A percentile compares a stretch with the other conserved stretches of the same genome.
Conservation (phyloP, 225 moss, liverwort and hornwort species). For the Ulota crispa region DNA sequence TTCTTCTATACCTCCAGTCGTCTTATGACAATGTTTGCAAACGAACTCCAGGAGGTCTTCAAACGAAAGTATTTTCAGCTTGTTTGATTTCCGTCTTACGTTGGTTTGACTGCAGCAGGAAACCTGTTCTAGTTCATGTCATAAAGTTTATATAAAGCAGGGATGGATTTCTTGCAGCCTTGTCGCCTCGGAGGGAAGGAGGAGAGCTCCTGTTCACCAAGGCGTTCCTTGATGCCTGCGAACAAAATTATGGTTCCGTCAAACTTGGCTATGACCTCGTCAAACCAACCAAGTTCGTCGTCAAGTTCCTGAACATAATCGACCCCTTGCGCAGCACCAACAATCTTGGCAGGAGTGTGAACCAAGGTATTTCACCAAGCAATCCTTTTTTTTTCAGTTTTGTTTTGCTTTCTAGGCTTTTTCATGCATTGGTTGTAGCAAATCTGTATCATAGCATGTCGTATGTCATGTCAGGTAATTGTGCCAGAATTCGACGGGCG, state of each 20-base stretch:
- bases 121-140: conserved; percentile 37
- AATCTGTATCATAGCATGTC: neutral
- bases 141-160: conserved; percentile 46
- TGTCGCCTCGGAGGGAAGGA: conserved; percentile 50
- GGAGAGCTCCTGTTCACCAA: conserved; percentile 66
- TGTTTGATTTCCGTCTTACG: conserved; percentile 36
- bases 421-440: neutral
- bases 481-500: conserved; percentile 56
- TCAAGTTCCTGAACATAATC: conserved; percentile 66
- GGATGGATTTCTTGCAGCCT: conserved; percentile 62
- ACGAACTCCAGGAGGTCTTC: neutral
- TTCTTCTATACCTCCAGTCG: neutral
- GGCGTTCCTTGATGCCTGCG: conserved; percentile 63
- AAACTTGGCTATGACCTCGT: conserved; percentile 22
- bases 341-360: conserved; percentile 86
- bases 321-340: conserved; percentile 69
- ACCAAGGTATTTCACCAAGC: conserved; percentile 42
- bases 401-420: too few species aligned
- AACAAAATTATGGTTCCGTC: conserved; percentile 43
- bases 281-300: conserved; percentile 42
- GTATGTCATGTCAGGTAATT: conserved; percentile 54
- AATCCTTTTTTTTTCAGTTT: neutral
- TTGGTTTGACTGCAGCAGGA: conserved; percentile 35
- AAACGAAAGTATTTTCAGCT: conserved; percentile 23
- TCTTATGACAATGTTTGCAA: neutral